Conservation (phyloP, 1,139 yeast genomes). For the Trichomonascaceae sp. region DNA sequence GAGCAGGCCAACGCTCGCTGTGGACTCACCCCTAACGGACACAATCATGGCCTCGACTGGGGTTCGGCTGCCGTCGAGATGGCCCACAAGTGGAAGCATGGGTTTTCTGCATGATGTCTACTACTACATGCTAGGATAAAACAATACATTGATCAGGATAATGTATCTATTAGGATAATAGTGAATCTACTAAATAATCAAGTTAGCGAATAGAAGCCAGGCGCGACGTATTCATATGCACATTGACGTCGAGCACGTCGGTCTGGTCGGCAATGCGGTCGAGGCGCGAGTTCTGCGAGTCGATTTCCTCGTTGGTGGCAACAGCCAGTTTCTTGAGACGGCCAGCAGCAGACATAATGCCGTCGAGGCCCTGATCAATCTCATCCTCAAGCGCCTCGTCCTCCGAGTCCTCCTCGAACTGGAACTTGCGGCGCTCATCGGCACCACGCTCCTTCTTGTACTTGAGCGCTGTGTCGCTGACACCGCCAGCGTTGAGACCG, state of each 20-base stretch:
- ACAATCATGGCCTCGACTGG: slow-evolving; percentile 97
- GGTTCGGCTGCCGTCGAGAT: slow-evolving; percentile 99
- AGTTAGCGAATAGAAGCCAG: slow-evolving; percentile 26
- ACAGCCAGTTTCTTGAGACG: slow-evolving; percentile 39
- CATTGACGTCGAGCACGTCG: slow-evolving; percentile 39
- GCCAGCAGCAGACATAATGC: slow-evolving; percentile 34
- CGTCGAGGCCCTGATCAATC: slow-evolving; percentile 41
- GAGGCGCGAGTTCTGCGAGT: slow-evolving; percentile 37
- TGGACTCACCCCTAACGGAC: slow-evolving; percentile 65
- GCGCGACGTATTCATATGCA: slow-evolving; percentile 36
- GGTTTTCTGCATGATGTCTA: too few species aligned
- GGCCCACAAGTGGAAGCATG: slow-evolving; percentile 28
- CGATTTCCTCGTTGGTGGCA: slow-evolving; percentile 42
- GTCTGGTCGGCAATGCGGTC: slow-evolving; percentile 40
- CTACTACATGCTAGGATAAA: too few species aligned
- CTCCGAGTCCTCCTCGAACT: slow-evolving; percentile 47
- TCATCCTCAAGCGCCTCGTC: slow-evolving; percentile 50
- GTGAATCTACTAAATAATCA: too few species aligned
- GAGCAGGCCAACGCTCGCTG: slow-evolving; percentile 91
- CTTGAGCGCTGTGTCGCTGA: slow-evolving; percentile 25
- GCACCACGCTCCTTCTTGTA: slow-evolving; percentile 24
- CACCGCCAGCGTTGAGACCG: slow-evolving; percentile 20
- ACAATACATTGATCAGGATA: too few species aligned
- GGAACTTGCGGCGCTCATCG: slow-evolving; percentile 33
- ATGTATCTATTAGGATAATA: too few species aligned